Evolutionary conservation across 108 stramenopile genomes (phyloP).

Genomic region (Cylindrotheca closterium): DNA sequence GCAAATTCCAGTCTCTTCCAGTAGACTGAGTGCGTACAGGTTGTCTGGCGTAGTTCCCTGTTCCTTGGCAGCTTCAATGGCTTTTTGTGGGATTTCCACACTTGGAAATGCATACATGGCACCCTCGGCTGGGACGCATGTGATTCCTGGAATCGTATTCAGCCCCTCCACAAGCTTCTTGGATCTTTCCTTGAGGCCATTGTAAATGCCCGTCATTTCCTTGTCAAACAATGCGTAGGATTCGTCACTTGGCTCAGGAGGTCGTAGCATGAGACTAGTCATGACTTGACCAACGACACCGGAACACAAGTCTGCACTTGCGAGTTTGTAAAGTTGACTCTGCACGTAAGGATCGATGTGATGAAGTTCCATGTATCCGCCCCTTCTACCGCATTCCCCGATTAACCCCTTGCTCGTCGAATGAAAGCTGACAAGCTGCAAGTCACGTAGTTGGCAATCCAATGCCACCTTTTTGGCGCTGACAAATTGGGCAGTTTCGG

Average conservation of each 20-base stretch:
- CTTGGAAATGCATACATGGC: constrained; percentile 96
- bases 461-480: constrained; percentile 78
- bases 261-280: constrained; percentile 90
- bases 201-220: constrained; percentile 69
- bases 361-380: constrained; percentile 92
- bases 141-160: constrained; percentile 84
- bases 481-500: constrained; percentile 62
- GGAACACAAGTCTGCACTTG: constrained; percentile 82
- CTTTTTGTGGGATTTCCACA: constrained; percentile 74
- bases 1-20: constrained; percentile 91
- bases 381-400: constrained; percentile 95
- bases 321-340: constrained; percentile 91
- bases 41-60: constrained; percentile 82
- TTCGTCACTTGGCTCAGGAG: constrained; percentile 75
- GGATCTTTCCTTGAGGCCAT: constrained; percentile 82
- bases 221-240: constrained; percentile 61
- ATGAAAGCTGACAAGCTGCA: constrained; percentile 93
- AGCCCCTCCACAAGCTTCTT: constrained; percentile 72
- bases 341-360: constrained; percentile 84
- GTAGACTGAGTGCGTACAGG: constrained; percentile 81
- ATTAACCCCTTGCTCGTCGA: constrained; percentile 90
- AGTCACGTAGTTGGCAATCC: constrained; percentile 48
- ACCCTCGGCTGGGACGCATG: constrained; percentile 84
- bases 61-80: constrained; percentile 74
- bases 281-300: constrained; percentile 88